Base-by-base conservation (phyloP, 2,329 filamentous ascomycete genomes). In the Pseudogymnoascus sp. region DNA sequence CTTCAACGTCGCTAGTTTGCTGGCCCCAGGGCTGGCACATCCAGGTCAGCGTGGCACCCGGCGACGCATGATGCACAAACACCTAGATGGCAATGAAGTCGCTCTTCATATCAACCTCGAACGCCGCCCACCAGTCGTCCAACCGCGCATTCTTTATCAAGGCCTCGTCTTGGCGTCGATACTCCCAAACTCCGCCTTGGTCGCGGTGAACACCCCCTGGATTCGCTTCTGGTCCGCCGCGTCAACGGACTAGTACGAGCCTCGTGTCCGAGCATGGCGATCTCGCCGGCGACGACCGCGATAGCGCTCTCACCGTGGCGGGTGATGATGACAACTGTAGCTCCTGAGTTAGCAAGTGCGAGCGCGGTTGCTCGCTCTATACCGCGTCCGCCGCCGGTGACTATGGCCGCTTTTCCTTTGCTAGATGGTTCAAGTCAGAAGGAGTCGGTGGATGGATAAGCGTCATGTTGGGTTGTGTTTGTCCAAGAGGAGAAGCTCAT, bases 371-470 rank as follows among this genome's bases (percentile, higher is more conserved):
- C 70, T 41, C 70, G 66, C 14, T 73, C 74, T 38, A 76, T 70
- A 22, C 74, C 73, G 41, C 71, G 68, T 41, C 70, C 70, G 12
- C 72, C 70, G 59, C 72, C 72, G 9, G 74, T 75, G 61, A 76
- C 70, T 6, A 75, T 63, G 57, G 73, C 74, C 6, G 70, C 67
- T 60, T 71, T 71, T 14, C 63, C 62, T n/a, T 37, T 47, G 11
- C 57, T 39, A 4, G 28, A 47, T 25, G 62, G 62, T 14, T 60
- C 58, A 39, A 65, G 66, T 3, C 63, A 61, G 38, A 63, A 64
- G 2, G 72, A 71, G 6, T 67, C 69, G 59, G 74, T 73, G 41
- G 68, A 69, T 4, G 69, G 61, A 61, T 75, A 73, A 2, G 70
- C 64, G 20, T 64, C 60, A 18, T 66, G 65, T 63, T 72, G 73